These are phyloP conservation scores for Leersia perrieri DNA, from an alignment of 176 grass and related monocot species.

Conservation along the genomic window DNA sequence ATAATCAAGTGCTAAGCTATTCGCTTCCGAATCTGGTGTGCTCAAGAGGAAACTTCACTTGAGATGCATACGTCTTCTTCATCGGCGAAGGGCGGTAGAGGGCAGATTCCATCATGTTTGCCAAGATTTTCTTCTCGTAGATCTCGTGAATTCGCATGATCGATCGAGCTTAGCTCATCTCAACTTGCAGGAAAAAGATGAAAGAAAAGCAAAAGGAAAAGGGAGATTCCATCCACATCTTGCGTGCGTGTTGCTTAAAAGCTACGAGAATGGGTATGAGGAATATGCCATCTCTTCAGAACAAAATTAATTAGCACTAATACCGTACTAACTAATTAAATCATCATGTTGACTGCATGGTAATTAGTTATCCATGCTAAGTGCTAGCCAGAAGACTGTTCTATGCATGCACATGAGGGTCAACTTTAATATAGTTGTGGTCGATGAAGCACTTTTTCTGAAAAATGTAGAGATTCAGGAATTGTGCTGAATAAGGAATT, in stretches of 20 bases:
- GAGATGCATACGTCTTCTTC: background rate
- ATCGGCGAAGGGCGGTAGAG: background rate
- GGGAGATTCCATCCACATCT: background rate
- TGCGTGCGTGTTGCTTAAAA: slow-evolving; percentile 19
- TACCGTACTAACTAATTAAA: background rate
- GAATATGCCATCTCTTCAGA: background rate
- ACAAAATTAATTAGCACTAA: background rate
- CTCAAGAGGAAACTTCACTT: slow-evolving; percentile 16
- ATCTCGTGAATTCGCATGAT: background rate
- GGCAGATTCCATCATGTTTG: background rate
- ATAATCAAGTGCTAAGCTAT: background rate
- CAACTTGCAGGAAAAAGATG: slow-evolving; percentile 17
- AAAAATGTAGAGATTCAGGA: background rate
- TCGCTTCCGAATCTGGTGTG: background rate
- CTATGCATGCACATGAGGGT: background rate
- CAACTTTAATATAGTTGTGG: background rate
- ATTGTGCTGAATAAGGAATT: background rate
- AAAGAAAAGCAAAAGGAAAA: background rate
- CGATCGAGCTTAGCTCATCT: background rate
- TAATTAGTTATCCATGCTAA: background rate
- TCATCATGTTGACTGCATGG: background rate
- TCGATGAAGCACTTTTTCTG: background rate
- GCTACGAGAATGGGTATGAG: background rate
- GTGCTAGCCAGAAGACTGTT: background rate
- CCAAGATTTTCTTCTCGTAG: background rate